Conservation (phyloP, 805 yeast genomes). For the Scheffersomyces stipitis region DNA sequence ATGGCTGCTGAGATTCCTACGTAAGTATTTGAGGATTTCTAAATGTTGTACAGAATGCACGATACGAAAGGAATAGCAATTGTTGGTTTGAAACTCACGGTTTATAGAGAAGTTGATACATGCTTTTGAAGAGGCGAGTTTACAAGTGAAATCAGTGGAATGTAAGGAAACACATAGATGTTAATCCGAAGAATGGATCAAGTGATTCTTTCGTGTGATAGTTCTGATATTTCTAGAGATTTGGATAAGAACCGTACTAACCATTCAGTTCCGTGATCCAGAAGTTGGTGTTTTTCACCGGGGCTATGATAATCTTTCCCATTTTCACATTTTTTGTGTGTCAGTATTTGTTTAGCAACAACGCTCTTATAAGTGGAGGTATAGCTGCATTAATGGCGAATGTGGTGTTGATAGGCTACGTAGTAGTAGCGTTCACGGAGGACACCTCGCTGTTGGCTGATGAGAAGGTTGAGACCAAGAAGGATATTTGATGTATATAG, state of each 20-base stretch:
- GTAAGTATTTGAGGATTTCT: constrained; percentile 7
- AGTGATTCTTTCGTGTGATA: no score
- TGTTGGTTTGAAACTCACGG: no score
- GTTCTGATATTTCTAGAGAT: no score
- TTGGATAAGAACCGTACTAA: no score
- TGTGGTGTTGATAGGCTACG: constrained; percentile 68
- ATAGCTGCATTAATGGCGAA: constrained; percentile 78
- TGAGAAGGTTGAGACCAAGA: constrained; percentile 17
- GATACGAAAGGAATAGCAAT: neutral
- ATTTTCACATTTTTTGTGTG: constrained; percentile 58
- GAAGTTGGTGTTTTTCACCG: constrained; percentile 73
- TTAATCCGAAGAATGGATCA: no score
- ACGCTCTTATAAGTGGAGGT: constrained; percentile 72
- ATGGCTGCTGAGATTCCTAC: constrained; percentile 14
- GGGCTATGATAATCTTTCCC: constrained; percentile 72
- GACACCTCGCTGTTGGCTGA: constrained; percentile 40
- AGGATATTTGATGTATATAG: constrained; percentile 5
- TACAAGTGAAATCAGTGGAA: no score
- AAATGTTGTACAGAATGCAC: neutral
- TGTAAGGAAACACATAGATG: no score
- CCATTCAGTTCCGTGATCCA: constrained; percentile 59
- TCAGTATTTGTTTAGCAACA: constrained; percentile 47
- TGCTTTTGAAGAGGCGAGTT: no score
- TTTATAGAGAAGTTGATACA: no score
- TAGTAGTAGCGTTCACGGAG: constrained; percentile 73